Percentiles rank a stretch among this genome's conserved stretches.
Evolutionary conservation across 805 yeast genomes (phyloP).

Genomic region (Priceomyces haplophilus): DNA sequence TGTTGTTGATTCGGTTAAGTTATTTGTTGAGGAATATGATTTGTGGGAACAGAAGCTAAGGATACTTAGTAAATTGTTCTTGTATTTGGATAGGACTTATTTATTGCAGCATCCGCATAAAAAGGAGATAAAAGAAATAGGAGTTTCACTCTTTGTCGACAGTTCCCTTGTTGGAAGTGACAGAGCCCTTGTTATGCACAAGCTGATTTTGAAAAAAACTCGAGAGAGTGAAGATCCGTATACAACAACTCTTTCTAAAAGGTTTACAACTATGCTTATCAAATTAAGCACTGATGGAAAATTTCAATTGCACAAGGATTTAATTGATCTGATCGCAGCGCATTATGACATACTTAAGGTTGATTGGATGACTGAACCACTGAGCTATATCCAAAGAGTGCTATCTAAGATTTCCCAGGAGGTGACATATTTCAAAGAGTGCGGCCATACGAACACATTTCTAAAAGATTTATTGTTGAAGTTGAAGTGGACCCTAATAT

Average conservation of each 20-base stretch:
- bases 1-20: slow-evolving; percentile 4
- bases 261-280: slow-evolving; percentile 17
- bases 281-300: slow-evolving; percentile 18
- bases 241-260: slow-evolving; percentile 6
- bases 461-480: slow-evolving; percentile 15
- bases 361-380: slow-evolving; percentile 16
- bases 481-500: slow-evolving; percentile 30
- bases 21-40: slow-evolving; percentile 15
- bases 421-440: slow-evolving; percentile 18
- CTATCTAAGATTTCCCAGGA: slow-evolving; percentile 15
- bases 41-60: slow-evolving; percentile 25
- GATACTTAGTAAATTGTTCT: slow-evolving; percentile 27
- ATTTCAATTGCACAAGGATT: slow-evolving; percentile 12
- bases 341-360: slow-evolving; percentile 15
- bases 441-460: slow-evolving; percentile 18
- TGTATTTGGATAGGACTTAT: slow-evolving; percentile 36
- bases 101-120: slow-evolving; percentile 31
- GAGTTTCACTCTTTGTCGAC: slow-evolving; percentile 20
- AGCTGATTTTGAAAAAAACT: slow-evolving; percentile 7
- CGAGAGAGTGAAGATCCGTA: slow-evolving; percentile 7
- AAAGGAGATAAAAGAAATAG: slow-evolving; percentile 23
- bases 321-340: slow-evolving; percentile 12
- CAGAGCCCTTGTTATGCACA: slow-evolving; percentile 11
- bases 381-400: slow-evolving; percentile 13
- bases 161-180: slow-evolving; percentile 9